These are phyloP conservation scores for Kockovaella imperatae DNA, from an alignment of 768 basidiomycete genomes.

Conservation along the genomic window DNA sequence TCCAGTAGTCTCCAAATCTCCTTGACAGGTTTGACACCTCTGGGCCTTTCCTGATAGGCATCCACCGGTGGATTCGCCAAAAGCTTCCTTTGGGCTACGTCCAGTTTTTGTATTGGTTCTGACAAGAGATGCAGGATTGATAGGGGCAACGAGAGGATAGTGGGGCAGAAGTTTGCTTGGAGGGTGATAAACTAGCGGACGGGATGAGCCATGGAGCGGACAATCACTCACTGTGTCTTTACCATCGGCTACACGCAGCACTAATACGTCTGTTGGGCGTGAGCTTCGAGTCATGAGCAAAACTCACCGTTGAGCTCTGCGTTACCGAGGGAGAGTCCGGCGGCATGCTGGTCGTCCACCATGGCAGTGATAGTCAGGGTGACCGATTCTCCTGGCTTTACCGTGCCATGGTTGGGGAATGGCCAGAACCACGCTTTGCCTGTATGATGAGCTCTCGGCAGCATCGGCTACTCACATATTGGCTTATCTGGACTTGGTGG, in stretches of 20 bases:
- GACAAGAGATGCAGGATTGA: conserved; percentile 15
- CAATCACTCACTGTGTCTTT: conserved; percentile 25
- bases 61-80: conserved; percentile 9
- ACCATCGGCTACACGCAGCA: conserved; percentile 24
- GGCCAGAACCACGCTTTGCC: conserved; percentile 30
- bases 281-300: not conserved
- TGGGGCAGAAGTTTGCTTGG: conserved; percentile 19
- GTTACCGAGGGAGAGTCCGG: conserved; percentile 17
- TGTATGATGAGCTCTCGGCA: conserved; percentile 3
- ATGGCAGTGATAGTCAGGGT: conserved; percentile 16
- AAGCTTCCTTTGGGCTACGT: conserved; percentile 12
- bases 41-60: conserved; percentile 3
- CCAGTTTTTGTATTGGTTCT: conserved; percentile 6
- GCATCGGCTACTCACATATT: conserved; percentile 19
- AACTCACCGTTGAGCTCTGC: conserved; percentile 30
- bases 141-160: conserved; percentile 20
- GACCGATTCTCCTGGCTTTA: conserved; percentile 16
- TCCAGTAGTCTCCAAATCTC: conserved; percentile 33
- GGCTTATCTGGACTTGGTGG: conserved; percentile 21
- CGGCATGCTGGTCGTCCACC: conserved; percentile 16
- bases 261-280: conserved; percentile 23
- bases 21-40: conserved; percentile 11
- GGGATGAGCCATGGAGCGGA: not conserved
- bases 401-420: conserved; percentile 16
- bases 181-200: conserved; percentile 25